These are phyloP conservation scores for Yamadazyma dendronema DNA, from an alignment of 1,139 yeast genomes.

Conservation along the genomic window DNA sequence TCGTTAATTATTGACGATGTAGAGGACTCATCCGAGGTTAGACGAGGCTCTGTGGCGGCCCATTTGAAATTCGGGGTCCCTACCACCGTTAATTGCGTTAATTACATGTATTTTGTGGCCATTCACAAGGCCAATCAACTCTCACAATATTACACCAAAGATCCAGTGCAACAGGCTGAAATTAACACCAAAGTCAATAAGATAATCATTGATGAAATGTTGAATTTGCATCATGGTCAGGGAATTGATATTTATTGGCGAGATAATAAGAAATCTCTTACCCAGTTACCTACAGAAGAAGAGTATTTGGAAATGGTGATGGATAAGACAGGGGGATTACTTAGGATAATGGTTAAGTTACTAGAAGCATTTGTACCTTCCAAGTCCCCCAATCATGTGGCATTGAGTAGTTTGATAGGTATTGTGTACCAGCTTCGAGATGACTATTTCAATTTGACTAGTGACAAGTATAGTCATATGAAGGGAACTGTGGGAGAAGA, in stretches of 20 bases:
- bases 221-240: constrained; percentile 83
- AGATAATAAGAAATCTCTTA: constrained; percentile 35
- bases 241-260: constrained; percentile 89
- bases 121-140: constrained; percentile 43
- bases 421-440: constrained; percentile 81
- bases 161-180: constrained; percentile 8
- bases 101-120: constrained; percentile 77
- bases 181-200: constrained; percentile 17
- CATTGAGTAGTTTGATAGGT: constrained; percentile 77
- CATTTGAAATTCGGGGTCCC: constrained; percentile 76
- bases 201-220: constrained; percentile 65
- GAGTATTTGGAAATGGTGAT: constrained; percentile 79
- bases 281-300: constrained; percentile 57
- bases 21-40: constrained; percentile 67
- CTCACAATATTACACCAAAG: constrained; percentile 16
- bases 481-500: constrained; percentile 83
- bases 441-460: constrained; percentile 67
- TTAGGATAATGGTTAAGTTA: constrained; percentile 67
- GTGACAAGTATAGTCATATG: constrained; percentile 51
- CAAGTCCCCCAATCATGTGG: constrained; percentile 32
- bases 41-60: constrained; percentile 79
- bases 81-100: constrained; percentile 78
- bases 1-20: constrained; percentile 68
- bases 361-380: constrained; percentile 40
- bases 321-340: constrained; percentile 87